phyloP scores from a whole-genome alignment of 2,329 filamentous ascomycete genomes.

The Colletotrichum salicis region DNA sequence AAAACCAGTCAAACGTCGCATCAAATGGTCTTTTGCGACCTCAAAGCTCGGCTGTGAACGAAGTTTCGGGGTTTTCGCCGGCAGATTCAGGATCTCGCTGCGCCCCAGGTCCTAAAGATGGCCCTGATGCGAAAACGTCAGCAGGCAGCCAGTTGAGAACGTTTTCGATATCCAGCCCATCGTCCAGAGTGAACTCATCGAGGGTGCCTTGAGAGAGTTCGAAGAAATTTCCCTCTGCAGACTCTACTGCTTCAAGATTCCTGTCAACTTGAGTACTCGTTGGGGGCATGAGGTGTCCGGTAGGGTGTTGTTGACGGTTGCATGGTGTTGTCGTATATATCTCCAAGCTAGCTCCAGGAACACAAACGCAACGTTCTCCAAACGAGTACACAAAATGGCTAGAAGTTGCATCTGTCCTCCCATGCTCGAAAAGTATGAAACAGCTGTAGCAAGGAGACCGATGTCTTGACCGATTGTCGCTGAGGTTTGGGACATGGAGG shows the following conservation, averaged over 20 bases:
- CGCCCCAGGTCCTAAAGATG: neutral
- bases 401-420: constrained; percentile 11
- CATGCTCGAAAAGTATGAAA: constrained; percentile 25
- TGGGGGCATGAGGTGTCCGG: neutral
- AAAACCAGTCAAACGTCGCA: constrained; percentile 22
- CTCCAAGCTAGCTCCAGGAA: constrained; percentile 8
- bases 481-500: neutral
- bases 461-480: neutral
- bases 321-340: neutral
- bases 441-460: neutral
- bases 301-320: neutral
- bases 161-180: neutral
- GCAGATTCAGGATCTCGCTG: neutral
- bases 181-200: neutral
- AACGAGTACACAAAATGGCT: neutral
- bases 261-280: neutral
- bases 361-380: constrained; percentile 5
- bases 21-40: constrained; percentile 11
- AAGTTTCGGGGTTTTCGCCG: too few relatives aligned
- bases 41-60: neutral
- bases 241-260: neutral
- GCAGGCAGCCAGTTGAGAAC: constrained; percentile 11
- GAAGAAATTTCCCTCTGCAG: neutral
- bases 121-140: neutral
- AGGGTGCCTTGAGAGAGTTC: neutral